These are phyloP conservation scores for Termitomyces sp. DNA, from an alignment of 768 basidiomycete genomes.

Conservation along the genomic window DNA sequence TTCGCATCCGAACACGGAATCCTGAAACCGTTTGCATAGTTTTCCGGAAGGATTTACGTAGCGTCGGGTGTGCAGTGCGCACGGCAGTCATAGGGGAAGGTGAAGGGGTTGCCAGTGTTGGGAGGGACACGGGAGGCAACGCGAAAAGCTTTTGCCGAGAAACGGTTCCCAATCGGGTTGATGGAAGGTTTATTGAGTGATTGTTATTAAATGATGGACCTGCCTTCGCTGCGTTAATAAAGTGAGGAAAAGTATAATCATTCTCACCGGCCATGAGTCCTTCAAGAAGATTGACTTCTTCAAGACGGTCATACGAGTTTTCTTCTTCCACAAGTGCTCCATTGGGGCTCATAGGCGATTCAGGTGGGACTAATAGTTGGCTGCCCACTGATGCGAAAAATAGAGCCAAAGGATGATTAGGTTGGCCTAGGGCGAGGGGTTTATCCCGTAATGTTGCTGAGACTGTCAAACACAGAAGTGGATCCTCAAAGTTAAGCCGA, in stretches of 20 bases:
- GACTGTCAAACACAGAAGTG: slow-evolving; percentile 79
- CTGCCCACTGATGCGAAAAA: slow-evolving; percentile 36
- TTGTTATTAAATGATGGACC: slow-evolving; percentile 42
- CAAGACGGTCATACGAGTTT: slow-evolving; percentile 44
- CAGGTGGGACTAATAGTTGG: slow-evolving; percentile 32
- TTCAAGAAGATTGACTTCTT: slow-evolving; percentile 53
- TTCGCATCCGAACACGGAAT: slow-evolving; percentile 91
- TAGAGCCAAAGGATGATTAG: slow-evolving; percentile 40
- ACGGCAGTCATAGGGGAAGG: slow-evolving; percentile 49
- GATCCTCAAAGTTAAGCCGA: slow-evolving; percentile 64
- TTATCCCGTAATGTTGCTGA: slow-evolving; percentile 88
- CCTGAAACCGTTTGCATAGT: slow-evolving; percentile 77
- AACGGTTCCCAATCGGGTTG: slow-evolving; percentile 65
- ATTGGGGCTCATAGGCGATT: slow-evolving; percentile 30
- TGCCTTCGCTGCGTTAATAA: slow-evolving; percentile 16
- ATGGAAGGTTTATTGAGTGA: slow-evolving; percentile 51
- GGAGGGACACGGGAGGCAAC: slow-evolving; percentile 46
- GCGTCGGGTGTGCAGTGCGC: slow-evolving; percentile 55
- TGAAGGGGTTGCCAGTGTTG: slow-evolving; percentile 39
- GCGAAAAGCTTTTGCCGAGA: slow-evolving; percentile 69
- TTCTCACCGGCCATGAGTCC: slow-evolving; percentile 61
- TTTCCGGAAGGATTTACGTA: slow-evolving; percentile 85
- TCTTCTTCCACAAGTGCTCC: slow-evolving; percentile 29
- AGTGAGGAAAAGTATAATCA: background rate
- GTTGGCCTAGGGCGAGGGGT: slow-evolving; percentile 43